Percentiles rank a stretch among this genome's conserved stretches.
phyloP scores from a whole-genome alignment of 345 rosid species.

The Arabidopsis thaliana region DNA sequence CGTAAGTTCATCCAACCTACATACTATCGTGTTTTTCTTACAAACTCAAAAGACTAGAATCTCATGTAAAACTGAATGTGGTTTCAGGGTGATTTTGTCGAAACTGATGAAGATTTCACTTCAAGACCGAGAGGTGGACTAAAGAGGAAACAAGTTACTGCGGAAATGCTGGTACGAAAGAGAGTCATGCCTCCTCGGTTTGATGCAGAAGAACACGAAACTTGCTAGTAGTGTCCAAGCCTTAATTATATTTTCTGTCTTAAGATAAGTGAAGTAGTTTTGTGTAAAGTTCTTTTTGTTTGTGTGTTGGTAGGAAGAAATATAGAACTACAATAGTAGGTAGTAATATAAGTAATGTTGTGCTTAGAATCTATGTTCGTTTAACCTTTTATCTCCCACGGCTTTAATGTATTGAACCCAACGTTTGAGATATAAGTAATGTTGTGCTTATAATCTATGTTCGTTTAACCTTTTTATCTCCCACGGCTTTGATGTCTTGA shows the following conservation, averaged over 20 bases:
- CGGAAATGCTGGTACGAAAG: slow-evolving; percentile 67
- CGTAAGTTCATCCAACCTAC: slow-evolving; percentile 50
- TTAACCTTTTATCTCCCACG: background rate
- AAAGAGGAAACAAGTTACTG: slow-evolving; percentile 63
- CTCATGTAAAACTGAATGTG: background rate
- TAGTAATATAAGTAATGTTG: background rate
- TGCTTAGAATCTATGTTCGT: no score
- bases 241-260: background rate
- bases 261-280: background rate
- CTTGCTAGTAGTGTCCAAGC: slow-evolving; percentile 7
- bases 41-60: background rate
- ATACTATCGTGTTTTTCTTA: background rate
- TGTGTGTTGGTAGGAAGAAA: background rate
- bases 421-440: no score
- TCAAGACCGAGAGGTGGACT: slow-evolving; percentile 84
- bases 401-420: background rate
- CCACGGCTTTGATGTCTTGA: background rate
- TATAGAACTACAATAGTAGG: background rate
- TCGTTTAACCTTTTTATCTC: background rate
- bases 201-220: slow-evolving; percentile 29
- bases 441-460: no score
- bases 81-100: slow-evolving; percentile 78
- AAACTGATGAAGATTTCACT: slow-evolving; percentile 64
- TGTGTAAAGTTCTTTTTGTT: slow-evolving; percentile 16
- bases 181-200: slow-evolving; percentile 56